Base-by-base conservation (phyloP, 176 grass and related monocot genomes). In the Triticum timopheevii region DNA sequence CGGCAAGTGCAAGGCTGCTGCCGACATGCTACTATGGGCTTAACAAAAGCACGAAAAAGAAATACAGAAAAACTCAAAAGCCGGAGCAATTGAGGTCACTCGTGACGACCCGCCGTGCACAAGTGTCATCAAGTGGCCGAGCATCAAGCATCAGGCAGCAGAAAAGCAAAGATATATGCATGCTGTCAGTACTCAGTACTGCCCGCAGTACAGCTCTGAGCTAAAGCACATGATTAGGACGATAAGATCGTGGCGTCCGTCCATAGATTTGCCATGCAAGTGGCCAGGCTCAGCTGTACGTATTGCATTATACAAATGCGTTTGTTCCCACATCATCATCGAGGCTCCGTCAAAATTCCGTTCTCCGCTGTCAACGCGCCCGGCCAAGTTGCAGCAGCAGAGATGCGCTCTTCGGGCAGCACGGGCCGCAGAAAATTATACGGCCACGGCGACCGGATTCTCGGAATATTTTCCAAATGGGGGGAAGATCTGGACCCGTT, bases 61-160 rank as follows among this genome's bases (percentile, higher is more conserved):
- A 30, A 30, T 30, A 1, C 27, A 65, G 4, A 65, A 49, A 67
- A 45, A 4, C 44, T 52, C 34, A 12, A 20, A 65, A 85, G 83
- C 3, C 52, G 15, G 45, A 69, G 63, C 63, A 19, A 38, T 59
- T 79, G 84, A 79, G 63, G 84, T 79, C 84, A 86, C 47, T 40
- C 22, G 33, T 86, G 84, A 69, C 75, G 63, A 30, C 59, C 42
- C 34, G 0, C 1, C 2, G 63, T 16, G n/a, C 63, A 15, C 63
- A 65, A 30, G 63, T 65, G 63, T 31, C 63, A 30, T 65, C 63
- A 15, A 65, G 25, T 30, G 27, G 12, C 6, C 25, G 25, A 65
- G 63, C 63, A 15, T 65, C 24, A 30, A 65, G 27, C 62, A 12
- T 44, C 44, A 4, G 1, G 11, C 44, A 45, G 44, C 8, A 25